Evolutionary conservation across 805 yeast genomes (phyloP).

Genomic region (Yarrowia sp.): DNA sequence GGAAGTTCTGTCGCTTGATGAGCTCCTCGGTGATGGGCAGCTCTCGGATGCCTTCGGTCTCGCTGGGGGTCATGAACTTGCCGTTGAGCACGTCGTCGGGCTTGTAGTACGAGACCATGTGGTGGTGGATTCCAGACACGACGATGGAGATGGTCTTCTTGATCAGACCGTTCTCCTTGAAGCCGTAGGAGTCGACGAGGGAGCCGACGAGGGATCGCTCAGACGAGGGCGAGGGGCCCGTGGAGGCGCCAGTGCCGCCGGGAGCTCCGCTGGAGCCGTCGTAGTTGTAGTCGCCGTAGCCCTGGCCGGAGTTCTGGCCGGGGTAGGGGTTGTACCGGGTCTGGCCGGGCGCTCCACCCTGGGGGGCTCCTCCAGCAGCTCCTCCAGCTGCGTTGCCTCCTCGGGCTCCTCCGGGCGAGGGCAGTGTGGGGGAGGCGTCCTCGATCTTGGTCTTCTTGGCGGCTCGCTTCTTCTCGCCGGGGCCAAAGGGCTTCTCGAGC

Average conservation of each 20-base stretch:
- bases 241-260: slow-evolving; percentile 22
- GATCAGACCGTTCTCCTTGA: slow-evolving; percentile 74
- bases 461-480: slow-evolving; percentile 52
- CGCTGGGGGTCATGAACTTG: slow-evolving; percentile 63
- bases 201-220: slow-evolving; percentile 62
- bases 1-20: slow-evolving; percentile 48
- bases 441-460: slow-evolving; percentile 33
- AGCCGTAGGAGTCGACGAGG: slow-evolving; percentile 64
- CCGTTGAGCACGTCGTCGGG: slow-evolving; percentile 74
- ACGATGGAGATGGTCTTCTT: slow-evolving; percentile 81
- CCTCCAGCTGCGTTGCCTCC: slow-evolving; percentile 11
- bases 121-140: slow-evolving; percentile 55
- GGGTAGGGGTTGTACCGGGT: slow-evolving; percentile 35
- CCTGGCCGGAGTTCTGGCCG: slow-evolving; percentile 10
- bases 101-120: slow-evolving; percentile 78
- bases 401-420: slow-evolving; percentile 20
- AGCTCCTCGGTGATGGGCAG: slow-evolving; percentile 53
- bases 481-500: slow-evolving; percentile 56
- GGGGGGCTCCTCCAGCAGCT: neutral
- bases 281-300: slow-evolving; percentile 21
- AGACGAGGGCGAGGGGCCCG: slow-evolving; percentile 44
- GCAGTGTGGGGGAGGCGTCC: slow-evolving; percentile 1
- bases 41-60: slow-evolving; percentile 58
- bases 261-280: slow-evolving; percentile 21
- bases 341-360: slow-evolving; percentile 9